Evolutionary conservation across 2,329 filamentous ascomycete genomes (phyloP).

Genomic region (Fusarium proliferatum): DNA sequence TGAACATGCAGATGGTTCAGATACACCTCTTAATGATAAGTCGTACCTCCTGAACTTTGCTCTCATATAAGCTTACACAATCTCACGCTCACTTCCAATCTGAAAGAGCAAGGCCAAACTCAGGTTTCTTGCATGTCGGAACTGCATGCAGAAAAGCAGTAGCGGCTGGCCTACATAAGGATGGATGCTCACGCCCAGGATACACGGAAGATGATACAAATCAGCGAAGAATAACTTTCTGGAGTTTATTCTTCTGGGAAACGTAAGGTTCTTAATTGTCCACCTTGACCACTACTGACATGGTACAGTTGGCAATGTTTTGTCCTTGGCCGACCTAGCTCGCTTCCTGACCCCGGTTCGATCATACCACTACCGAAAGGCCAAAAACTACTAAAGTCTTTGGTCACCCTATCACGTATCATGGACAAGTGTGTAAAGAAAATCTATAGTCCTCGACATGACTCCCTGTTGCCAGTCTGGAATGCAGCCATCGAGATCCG

Average conservation of each 20-base stretch:
- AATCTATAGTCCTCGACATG: slow-evolving; percentile 55
- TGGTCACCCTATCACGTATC: slow-evolving; percentile 52
- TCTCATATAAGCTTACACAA: slow-evolving; percentile 1
- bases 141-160: slow-evolving; percentile 55
- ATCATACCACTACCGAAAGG: slow-evolving; percentile 50
- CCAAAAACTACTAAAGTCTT: slow-evolving; percentile 52
- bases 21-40: slow-evolving; percentile 59
- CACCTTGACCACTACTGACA: background rate
- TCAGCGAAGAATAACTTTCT: slow-evolving; percentile 51
- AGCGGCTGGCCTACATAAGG: slow-evolving; percentile 57
- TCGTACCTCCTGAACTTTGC: slow-evolving; percentile 6
- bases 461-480: slow-evolving; percentile 49
- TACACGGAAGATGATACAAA: slow-evolving; percentile 50
- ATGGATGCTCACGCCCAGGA: slow-evolving; percentile 46
- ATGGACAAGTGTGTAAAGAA: slow-evolving; percentile 55
- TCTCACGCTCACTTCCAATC: slow-evolving; percentile 55
- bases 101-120: slow-evolving; percentile 58
- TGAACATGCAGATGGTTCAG: slow-evolving; percentile 57
- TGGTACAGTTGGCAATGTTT: slow-evolving; percentile 55
- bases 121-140: slow-evolving; percentile 54
- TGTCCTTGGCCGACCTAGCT: slow-evolving; percentile 55
- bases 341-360: slow-evolving; percentile 51
- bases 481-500: slow-evolving; percentile 48
- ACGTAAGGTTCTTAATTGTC: slow-evolving; percentile 43
- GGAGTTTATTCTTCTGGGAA: slow-evolving; percentile 56